These are phyloP conservation scores for Cladosporium sp. DNA, from an alignment of 2,329 filamentous ascomycete genomes.

Conservation along the genomic window DNA sequence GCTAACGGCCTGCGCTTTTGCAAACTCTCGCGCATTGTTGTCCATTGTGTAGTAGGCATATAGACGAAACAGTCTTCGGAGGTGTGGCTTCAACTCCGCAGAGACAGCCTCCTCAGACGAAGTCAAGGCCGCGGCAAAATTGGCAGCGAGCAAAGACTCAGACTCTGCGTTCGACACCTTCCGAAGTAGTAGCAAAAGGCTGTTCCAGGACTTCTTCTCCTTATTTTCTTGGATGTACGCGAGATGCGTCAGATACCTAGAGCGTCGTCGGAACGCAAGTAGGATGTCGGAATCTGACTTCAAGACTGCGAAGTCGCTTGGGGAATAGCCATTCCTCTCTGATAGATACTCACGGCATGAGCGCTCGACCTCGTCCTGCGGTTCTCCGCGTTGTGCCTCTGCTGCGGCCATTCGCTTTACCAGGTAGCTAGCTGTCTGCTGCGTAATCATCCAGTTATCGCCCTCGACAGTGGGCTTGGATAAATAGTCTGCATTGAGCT, in stretches of 20 bases:
- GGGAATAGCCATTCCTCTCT: slow-evolving; percentile 26
- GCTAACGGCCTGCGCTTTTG: slow-evolving; percentile 40
- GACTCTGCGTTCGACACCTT: slow-evolving; percentile 44
- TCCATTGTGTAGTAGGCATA: slow-evolving; percentile 48
- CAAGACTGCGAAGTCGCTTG: slow-evolving; percentile 29
- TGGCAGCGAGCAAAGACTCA: slow-evolving; percentile 45
- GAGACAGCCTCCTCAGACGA: slow-evolving; percentile 23
- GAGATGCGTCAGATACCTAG: slow-evolving; percentile 39
- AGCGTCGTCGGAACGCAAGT: slow-evolving; percentile 42
- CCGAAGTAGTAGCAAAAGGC: slow-evolving; percentile 40
- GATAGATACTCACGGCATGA: slow-evolving; percentile 40
- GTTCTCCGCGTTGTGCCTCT: slow-evolving; percentile 31
- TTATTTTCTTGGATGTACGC: slow-evolving; percentile 43
- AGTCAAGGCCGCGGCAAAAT: slow-evolving; percentile 41
- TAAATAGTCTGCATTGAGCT: slow-evolving; percentile 49
- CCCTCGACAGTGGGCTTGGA: slow-evolving; percentile 54
- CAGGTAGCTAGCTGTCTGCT: slow-evolving; percentile 48
- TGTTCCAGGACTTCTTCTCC: slow-evolving; percentile 47
- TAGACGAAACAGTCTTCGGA: slow-evolving; percentile 44
- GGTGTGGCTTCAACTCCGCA: slow-evolving; percentile 26
- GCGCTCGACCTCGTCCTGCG: slow-evolving; percentile 38
- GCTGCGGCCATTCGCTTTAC: slow-evolving; percentile 50
- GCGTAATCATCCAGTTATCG: slow-evolving; percentile 56
- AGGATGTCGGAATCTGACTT: slow-evolving; percentile 39
- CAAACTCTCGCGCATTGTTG: slow-evolving; percentile 42